These are phyloP conservation scores for Fonsecaea multimorphosa DNA, from an alignment of 2,329 filamentous ascomycete genomes.

Conservation along the genomic window DNA sequence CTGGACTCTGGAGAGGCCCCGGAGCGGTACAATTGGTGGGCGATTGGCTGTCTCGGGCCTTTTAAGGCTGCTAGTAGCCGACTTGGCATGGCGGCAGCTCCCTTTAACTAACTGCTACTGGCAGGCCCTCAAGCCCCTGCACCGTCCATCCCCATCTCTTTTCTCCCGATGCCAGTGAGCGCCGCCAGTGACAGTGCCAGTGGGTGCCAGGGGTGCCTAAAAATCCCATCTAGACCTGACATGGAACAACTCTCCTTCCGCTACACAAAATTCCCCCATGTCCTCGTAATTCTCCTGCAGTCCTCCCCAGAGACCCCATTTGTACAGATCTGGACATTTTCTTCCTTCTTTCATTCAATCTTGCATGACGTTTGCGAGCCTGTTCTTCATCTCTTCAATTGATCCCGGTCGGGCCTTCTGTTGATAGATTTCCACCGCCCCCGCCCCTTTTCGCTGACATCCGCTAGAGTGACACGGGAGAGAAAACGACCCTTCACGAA, in stretches of 20 bases:
- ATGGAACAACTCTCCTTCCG: background rate
- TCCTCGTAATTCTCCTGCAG: constrained; percentile 1
- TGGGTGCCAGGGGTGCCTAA: background rate
- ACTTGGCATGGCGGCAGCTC: constrained; percentile 24
- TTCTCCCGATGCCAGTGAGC: background rate
- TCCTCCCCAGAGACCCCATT: constrained; percentile 3
- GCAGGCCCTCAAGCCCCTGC: background rate
- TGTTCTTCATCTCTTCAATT: constrained; percentile 1
- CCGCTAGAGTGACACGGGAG: constrained; percentile 32
- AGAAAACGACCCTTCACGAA: constrained; percentile 22
- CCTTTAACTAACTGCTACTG: constrained; percentile 2
- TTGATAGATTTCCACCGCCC: background rate
- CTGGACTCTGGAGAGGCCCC: background rate
- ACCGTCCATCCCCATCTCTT: background rate
- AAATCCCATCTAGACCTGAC: constrained; percentile 21
- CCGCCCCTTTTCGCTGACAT: constrained; percentile 28
- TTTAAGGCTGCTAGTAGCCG: constrained; percentile 22
- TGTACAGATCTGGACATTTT: constrained; percentile 14
- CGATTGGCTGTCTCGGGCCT: background rate
- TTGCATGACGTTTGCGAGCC: constrained; percentile 11
- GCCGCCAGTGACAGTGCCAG: background rate
- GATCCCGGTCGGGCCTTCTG: background rate
- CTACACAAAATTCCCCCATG: constrained; percentile 2
- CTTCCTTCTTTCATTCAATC: background rate
- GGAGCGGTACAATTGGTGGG: constrained; percentile 18